phyloP scores from a whole-genome alignment of 176 grass and related monocot species.

The Oryza coarctata region DNA sequence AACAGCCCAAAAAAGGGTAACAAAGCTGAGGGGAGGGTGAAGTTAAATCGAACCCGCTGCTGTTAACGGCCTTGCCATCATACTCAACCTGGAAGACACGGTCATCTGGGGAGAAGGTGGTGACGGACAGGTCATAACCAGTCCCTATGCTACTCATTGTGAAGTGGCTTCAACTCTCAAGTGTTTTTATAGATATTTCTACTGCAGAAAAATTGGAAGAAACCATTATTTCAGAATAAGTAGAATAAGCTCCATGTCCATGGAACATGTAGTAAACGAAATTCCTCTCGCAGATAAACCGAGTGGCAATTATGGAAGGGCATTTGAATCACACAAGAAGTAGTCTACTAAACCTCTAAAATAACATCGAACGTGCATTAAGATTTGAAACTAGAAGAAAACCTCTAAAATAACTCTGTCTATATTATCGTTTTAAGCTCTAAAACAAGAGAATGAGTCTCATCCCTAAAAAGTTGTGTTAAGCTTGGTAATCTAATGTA shows the following conservation, averaged over 20 bases:
- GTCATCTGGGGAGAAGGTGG: slow-evolving; percentile 78
- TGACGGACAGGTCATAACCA: slow-evolving; percentile 80
- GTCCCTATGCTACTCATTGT: slow-evolving; percentile 88
- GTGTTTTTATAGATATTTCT: background rate
- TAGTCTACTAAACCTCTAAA: background rate
- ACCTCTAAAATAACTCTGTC: too few relatives aligned
- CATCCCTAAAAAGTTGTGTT: too few relatives aligned
- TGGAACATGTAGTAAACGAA: background rate
- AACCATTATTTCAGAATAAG: background rate
- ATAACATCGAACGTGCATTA: background rate
- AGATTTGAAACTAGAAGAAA: too few relatives aligned
- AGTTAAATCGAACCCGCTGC: slow-evolving; percentile 57
- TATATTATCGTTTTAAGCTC: too few relatives aligned
- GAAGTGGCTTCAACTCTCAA: background rate
- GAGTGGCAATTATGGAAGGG: background rate
- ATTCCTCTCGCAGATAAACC: background rate
- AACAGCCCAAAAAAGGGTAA: background rate
- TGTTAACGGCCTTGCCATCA: slow-evolving; percentile 80
- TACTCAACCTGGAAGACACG: slow-evolving; percentile 93
- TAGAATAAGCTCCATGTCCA: background rate
- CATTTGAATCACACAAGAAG: background rate
- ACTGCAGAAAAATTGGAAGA: slow-evolving; percentile 1
- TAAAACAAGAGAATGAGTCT: too few relatives aligned
- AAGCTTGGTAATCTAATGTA: too few relatives aligned
- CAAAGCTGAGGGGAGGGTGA: background rate